phyloP scores from a whole-genome alignment of 352 stramenopile species.

The Salisapilia sapeloensis region DNA sequence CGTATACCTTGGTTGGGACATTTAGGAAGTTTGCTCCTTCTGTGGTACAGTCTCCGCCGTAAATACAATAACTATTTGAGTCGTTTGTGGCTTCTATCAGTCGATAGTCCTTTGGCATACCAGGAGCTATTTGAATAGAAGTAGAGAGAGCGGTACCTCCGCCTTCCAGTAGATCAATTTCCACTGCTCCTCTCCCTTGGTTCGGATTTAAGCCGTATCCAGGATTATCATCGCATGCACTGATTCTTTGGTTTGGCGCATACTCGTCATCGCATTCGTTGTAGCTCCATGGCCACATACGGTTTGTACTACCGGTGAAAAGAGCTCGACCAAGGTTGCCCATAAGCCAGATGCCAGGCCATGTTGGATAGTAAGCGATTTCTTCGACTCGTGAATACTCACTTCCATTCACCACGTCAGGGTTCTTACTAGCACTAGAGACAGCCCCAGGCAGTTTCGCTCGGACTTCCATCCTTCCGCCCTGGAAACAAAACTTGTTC shows the following conservation, averaged over 20 bases:
- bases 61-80: slow-evolving; percentile 23
- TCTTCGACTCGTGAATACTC: slow-evolving; percentile 12
- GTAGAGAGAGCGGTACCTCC: slow-evolving; percentile 48
- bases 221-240: slow-evolving; percentile 78
- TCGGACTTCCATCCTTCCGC: slow-evolving; percentile 82
- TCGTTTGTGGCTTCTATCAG: slow-evolving; percentile 11
- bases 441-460: slow-evolving; percentile 76
- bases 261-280: slow-evolving; percentile 59
- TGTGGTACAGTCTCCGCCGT: slow-evolving; percentile 15
- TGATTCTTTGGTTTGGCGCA: slow-evolving; percentile 21
- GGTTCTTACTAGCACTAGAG: slow-evolving; percentile 27
- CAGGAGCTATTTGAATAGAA: slow-evolving; percentile 77
- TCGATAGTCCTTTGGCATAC: slow-evolving; percentile 40
- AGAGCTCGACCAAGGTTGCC: slow-evolving; percentile 90
- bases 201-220: slow-evolving; percentile 82
- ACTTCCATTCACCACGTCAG: slow-evolving; percentile 21
- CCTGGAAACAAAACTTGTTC: slow-evolving; percentile 84
- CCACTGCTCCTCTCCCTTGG: slow-evolving; percentile 76
- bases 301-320: slow-evolving; percentile 83
- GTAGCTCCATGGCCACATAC: slow-evolving; percentile 92
- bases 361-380: slow-evolving; percentile 54
- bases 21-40: slow-evolving; percentile 26
- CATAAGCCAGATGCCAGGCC: slow-evolving; percentile 91
- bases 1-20: slow-evolving; percentile 18
- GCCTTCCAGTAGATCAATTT: slow-evolving; percentile 91